Percentiles rank a stretch among this genome's conserved stretches.
These are phyloP conservation scores for Globisporangium paroecandrum DNA, from an alignment of 352 stramenopile species.

Conservation along the genomic window DNA sequence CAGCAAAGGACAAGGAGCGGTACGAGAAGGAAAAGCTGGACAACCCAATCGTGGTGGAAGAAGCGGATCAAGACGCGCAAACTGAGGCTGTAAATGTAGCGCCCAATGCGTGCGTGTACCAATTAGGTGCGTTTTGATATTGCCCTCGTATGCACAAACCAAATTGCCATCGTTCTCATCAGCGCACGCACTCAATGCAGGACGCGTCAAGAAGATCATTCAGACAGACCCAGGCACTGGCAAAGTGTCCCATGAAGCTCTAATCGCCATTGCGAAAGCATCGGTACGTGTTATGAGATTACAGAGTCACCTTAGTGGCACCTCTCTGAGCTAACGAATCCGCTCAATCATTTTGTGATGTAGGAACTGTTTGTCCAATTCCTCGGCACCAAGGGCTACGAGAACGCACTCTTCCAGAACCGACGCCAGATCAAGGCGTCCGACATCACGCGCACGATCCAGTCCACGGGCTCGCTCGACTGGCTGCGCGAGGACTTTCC, in stretches of 20 bases:
- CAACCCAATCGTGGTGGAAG: constrained; percentile 55
- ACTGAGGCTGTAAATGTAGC: constrained; percentile 20
- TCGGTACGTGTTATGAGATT: constrained; percentile 43
- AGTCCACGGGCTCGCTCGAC: constrained; percentile 70
- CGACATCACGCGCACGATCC: constrained; percentile 76
- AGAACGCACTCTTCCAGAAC: constrained; percentile 80
- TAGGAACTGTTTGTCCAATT: constrained; percentile 90
- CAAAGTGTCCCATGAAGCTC: constrained; percentile 90
- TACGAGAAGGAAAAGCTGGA: constrained; percentile 76
- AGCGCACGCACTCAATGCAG: constrained; percentile 19
- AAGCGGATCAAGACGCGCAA: constrained; percentile 40
- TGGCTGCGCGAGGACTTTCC: constrained; percentile 87
- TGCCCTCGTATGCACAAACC: background rate
- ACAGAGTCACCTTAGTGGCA: background rate
- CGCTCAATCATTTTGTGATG: background rate
- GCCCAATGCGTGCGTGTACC: constrained; percentile 52
- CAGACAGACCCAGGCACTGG: constrained; percentile 91
- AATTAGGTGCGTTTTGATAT: constrained; percentile 27
- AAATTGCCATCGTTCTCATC: background rate
- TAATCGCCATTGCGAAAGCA: constrained; percentile 90
- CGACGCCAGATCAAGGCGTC: constrained; percentile 76
- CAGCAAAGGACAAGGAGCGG: constrained; percentile 83
- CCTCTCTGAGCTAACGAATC: background rate
- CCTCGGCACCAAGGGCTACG: constrained; percentile 87
- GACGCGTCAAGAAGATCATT: constrained; percentile 91